These are phyloP conservation scores for Triglochin maritima DNA, from an alignment of 106 monocot species.

Conservation along the genomic window DNA sequence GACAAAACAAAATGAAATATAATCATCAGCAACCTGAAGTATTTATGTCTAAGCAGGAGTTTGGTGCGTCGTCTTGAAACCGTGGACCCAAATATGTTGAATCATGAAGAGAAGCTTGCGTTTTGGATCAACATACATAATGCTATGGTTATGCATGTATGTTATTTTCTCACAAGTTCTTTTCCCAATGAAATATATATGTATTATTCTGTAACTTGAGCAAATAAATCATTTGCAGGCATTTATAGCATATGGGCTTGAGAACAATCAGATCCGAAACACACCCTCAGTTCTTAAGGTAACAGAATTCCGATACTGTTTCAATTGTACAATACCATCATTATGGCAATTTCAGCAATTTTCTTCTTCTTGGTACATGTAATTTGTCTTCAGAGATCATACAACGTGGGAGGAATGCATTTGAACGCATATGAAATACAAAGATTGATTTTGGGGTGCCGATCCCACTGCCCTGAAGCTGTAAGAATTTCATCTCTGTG, in stretches of 20 bases:
- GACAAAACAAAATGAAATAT: too few species aligned
- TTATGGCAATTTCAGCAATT: not conserved
- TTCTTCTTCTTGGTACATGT: not conserved
- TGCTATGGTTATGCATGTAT: constrained; percentile 91
- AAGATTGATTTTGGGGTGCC: constrained; percentile 54
- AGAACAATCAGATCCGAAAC: constrained; percentile 41
- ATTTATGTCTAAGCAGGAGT: constrained; percentile 17
- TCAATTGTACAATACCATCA: too few species aligned
- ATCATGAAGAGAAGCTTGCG: constrained; percentile 49
- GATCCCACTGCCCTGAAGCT: constrained; percentile 14
- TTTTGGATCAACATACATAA: constrained; percentile 97
- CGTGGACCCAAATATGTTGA: constrained; percentile 58
- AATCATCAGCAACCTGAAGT: too few species aligned
- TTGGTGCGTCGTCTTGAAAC: constrained; percentile 44
- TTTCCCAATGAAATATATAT: not conserved
- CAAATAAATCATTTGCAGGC: constrained; percentile 32
- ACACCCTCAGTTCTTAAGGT: constrained; percentile 54
- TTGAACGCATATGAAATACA: constrained; percentile 67
- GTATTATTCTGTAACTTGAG: not conserved
- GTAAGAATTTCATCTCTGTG: constrained; percentile 1
- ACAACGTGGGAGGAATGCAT: constrained; percentile 60
- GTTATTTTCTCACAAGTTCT: constrained; percentile 3
- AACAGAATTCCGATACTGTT: not conserved
- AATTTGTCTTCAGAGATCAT: constrained; percentile 43
- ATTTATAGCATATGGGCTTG: constrained; percentile 63